Evolutionary conservation across 2,329 filamentous ascomycete genomes (phyloP), one percentile per base, ranked within the genome.

Genomic region (Penicillium frequentans): DNA sequence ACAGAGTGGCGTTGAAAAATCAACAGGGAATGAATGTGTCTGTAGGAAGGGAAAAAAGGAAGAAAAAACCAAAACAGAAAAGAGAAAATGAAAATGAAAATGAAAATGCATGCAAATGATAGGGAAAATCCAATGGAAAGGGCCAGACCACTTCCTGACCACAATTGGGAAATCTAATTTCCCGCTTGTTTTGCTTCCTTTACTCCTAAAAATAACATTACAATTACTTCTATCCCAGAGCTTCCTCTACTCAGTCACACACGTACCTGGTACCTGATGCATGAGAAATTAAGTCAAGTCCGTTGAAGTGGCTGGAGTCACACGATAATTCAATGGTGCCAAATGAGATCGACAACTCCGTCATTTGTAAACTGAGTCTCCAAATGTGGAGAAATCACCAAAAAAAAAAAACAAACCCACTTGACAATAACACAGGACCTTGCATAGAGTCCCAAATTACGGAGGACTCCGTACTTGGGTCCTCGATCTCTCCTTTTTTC

Each of bases 191-290:
- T 60, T 53, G 49, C 31, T 43, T 27, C n/a, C 16, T 35, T 33
- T 58, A 51, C 46, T 35, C 55, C 52, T 56, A 59, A 64, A 62
- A 58, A 61, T 55, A 58, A 55, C 29, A 56, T 61, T 26, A 26
- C 7, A 26, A 26, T 26, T 26, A 26, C 26, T 26, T 26, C 26
- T 26, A 26, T 26, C 1, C 1, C 26, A 26, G 26, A 3, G 26
- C 26, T 8, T 54, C 31, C 8, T 19, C 54, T 44, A 27, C 31
- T 37, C 27, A 31, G 60, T 59, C 42, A 47, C 54, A 60, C 57
- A 33, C 50, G 62, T 65, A 58, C 58, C 63, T 64, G 63, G 54
- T 59, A 62, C 59, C 55, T 64, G 56, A 27, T 31, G 35, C 37
- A n/a, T 14, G 24, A 23, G 39, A 42, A 42, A 42, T 42, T 42